phyloP scores from a whole-genome alignment of 148 eudicot genomes.

The Cornus controversa region DNA sequence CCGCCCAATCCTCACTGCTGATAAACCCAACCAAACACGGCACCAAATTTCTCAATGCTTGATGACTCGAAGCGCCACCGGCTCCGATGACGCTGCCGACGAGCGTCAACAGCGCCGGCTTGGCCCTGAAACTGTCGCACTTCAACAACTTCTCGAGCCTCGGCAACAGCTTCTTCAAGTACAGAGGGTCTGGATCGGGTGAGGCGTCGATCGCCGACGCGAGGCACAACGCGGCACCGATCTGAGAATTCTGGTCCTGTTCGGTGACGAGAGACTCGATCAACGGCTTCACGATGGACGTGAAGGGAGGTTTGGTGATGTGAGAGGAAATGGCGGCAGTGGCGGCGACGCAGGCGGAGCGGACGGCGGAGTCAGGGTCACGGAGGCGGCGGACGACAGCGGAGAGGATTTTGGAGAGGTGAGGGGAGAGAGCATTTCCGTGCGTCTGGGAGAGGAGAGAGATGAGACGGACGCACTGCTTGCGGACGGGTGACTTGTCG shows the following conservation, averaged over 20 bases:
- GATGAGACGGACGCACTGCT: slow-evolving; percentile 60
- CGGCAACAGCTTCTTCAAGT: slow-evolving; percentile 32
- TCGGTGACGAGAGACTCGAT: slow-evolving; percentile 70
- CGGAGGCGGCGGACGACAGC: slow-evolving; percentile 69
- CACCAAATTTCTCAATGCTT: slow-evolving; percentile 55
- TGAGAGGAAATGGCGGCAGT: slow-evolving; percentile 38
- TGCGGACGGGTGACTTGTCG: slow-evolving; percentile 64
- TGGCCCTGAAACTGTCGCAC: slow-evolving; percentile 72
- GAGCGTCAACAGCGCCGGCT: slow-evolving; percentile 56
- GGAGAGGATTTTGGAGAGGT: slow-evolving; percentile 68
- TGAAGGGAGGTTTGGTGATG: slow-evolving; percentile 47
- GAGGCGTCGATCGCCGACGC: slow-evolving; percentile 60
- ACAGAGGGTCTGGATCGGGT: slow-evolving; percentile 39
- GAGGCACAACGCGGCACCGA: slow-evolving; percentile 76
- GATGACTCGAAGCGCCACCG: slow-evolving; percentile 41
- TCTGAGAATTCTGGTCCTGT: slow-evolving; percentile 67
- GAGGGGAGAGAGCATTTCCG: slow-evolving; percentile 49
- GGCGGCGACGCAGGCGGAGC: slow-evolving; percentile 54
- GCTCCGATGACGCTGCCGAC: slow-evolving; percentile 57
- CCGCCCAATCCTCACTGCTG: slow-evolving; percentile 82
- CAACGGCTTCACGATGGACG: slow-evolving; percentile 50
- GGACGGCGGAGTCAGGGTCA: slow-evolving; percentile 69
- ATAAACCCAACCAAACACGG: slow-evolving; percentile 52
- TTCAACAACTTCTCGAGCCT: slow-evolving; percentile 55
- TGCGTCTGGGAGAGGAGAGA: slow-evolving; percentile 53